phyloP scores from a whole-genome alignment of 1,284 basidiomycete genomes.

The Neolentinus lepideus region DNA sequence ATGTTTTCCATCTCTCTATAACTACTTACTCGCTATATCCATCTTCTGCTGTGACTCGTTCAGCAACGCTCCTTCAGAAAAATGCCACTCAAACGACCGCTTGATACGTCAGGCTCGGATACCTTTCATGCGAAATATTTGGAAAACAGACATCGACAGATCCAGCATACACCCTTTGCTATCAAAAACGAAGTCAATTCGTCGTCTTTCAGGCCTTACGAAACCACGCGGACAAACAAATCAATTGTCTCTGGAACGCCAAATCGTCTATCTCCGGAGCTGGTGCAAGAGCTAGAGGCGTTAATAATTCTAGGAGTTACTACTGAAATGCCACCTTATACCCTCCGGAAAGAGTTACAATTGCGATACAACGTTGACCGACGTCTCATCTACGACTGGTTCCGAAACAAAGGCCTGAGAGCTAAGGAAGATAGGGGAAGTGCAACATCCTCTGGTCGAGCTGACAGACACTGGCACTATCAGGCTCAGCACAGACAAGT shows the following conservation, averaged over 20 bases:
- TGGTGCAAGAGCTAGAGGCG: conserved; percentile 61
- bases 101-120: neutral
- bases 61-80: neutral
- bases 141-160: neutral
- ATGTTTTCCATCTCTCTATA: no score
- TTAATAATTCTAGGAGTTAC: conserved; percentile 57
- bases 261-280: conserved; percentile 51
- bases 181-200: neutral
- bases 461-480: neutral
- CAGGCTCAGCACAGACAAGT: neutral
- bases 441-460: conserved; percentile 9
- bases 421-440: conserved; percentile 58
- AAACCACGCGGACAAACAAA: neutral
- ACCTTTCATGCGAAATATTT: neutral
- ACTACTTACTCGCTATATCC: no score
- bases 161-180: neutral
- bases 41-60: neutral
- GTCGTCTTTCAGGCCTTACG: neutral
- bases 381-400: conserved; percentile 71
- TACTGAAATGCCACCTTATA: conserved; percentile 58
- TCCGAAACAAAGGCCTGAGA: conserved; percentile 56
- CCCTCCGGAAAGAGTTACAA: conserved; percentile 60
- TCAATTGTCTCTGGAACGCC: conserved; percentile 27
- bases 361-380: conserved; percentile 60
- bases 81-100: neutral